Evolutionary conservation across 139 green algal genomes (phyloP), one percentile per base, ranked within the genome.

Genomic region (Volvox africanus): DNA sequence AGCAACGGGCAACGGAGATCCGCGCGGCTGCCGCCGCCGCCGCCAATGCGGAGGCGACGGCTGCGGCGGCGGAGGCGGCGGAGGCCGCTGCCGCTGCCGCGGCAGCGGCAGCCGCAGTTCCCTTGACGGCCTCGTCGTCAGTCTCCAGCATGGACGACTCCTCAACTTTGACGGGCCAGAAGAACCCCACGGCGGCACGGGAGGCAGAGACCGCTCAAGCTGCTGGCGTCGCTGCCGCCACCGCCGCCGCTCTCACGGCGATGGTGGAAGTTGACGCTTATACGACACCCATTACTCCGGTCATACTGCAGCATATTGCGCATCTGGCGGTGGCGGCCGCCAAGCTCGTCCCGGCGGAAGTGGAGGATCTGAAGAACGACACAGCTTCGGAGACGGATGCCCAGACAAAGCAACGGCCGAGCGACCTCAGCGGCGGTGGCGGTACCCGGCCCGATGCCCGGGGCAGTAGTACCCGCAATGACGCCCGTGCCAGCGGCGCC

Each of bases 1-100:
- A 90, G 50, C 86, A 84, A 24, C 71, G 86, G 20, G n/a, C 86
- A 0, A 37, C 50, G 5, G 86, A 90, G 86, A 28, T 83, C 0
- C 30, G 21, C 12, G 86, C 73, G 50, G 86, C 71, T 0, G 73
- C 50, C 30, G 44, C 26, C 0, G 50, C 13, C 12, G 73, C 71
- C 13, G 73, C 50, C 30, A 32, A 32, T 0, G 73, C 50, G 9
- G 86, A 61, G 0, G 50, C 30, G 1, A 44, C 32, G 1, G 50
- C 50, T 0, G 69, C 11, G 20, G 71, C 71, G 2, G 73, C 44
- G 0, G 86, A 73, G 0, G 86, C 73, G 0, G 86, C 86, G 11
- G 86, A 71, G 16, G 55, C 50, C 2, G 73, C 73, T 2, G 86
- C 44, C 0, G 73, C 50, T 1, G 73, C 32, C 0, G 50, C 81